Conservation (phyloP, 192 early-diverging fungal genomes). For the Allomyces arbusculus region DNA sequence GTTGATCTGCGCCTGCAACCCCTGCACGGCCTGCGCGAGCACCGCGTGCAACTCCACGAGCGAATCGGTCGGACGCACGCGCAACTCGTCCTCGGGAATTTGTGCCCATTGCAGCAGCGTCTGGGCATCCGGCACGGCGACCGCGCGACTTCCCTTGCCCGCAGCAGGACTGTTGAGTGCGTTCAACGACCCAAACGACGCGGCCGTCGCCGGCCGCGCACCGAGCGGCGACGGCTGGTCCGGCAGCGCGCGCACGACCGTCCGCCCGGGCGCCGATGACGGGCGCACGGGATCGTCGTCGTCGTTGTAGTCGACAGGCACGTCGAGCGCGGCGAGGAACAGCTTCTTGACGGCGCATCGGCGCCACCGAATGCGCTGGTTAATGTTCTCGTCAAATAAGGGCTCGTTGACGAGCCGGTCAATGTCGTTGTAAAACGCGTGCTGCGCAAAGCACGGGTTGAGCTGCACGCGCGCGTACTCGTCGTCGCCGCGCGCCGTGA, state of each 20-base stretch:
- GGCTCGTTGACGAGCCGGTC: not conserved
- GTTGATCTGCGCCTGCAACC: constrained; percentile 33
- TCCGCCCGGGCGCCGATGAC: not conserved
- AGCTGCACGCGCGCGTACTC: too few relatives aligned
- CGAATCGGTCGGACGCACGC: constrained; percentile 15
- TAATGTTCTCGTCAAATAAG: not conserved
- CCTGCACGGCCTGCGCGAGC: constrained; percentile 12
- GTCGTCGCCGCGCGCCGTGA: too few relatives aligned
- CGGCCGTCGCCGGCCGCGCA: not conserved
- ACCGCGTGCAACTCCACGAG: constrained; percentile 11
- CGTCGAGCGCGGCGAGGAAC: constrained; percentile 15
- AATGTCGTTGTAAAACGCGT: too few relatives aligned
- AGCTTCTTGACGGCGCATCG: constrained; percentile 11
- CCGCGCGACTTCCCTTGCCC: not conserved
- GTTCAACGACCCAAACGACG: not conserved
- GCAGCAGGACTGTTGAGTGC: not conserved
- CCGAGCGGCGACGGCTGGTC: not conserved
- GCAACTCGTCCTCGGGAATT: constrained; percentile 19
- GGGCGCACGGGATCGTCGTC: constrained; percentile 3
- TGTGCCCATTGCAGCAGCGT: constrained; percentile 2
- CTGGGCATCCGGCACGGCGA: too few relatives aligned
- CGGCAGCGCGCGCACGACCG: not conserved
- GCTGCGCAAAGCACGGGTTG: too few relatives aligned
- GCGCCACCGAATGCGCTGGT: constrained; percentile 18
- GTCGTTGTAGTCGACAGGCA: constrained; percentile 11